phyloP scores from a whole-genome alignment of 371 early-diverging fungal species.

The Mortierella sp. region DNA sequence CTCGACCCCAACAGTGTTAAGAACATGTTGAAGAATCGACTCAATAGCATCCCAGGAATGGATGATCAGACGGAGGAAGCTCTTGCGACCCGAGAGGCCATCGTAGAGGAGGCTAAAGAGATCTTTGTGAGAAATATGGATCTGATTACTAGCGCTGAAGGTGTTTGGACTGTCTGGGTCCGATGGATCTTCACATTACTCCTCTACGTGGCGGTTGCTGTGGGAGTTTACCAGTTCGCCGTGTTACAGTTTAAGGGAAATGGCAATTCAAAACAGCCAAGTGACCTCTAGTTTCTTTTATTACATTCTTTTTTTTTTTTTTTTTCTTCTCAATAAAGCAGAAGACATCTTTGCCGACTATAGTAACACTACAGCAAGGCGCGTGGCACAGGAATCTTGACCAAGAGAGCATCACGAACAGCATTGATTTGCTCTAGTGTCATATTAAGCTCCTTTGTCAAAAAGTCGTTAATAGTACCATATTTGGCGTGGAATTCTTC shows the following conservation, averaged over 20 bases:
- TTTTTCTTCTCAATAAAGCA: not conserved
- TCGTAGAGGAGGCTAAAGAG: slow-evolving; percentile 39
- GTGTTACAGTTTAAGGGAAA: not conserved
- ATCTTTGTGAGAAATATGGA: slow-evolving; percentile 49
- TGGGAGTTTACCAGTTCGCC: slow-evolving; percentile 23
- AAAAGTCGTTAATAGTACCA: slow-evolving; percentile 48
- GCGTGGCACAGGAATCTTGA: slow-evolving; percentile 52
- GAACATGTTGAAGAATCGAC: slow-evolving; percentile 20
- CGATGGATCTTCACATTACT: slow-evolving; percentile 28
- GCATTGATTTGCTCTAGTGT: slow-evolving; percentile 48
- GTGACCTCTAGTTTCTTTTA: not conserved
- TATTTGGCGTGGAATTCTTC: slow-evolving; percentile 51
- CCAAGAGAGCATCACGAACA: slow-evolving; percentile 42
- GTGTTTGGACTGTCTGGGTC: slow-evolving; percentile 37
- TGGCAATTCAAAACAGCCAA: not conserved
- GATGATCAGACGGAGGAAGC: slow-evolving; percentile 15
- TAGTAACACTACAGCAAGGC: slow-evolving; percentile 22
- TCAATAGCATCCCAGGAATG: slow-evolving; percentile 36
- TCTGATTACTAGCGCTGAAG: slow-evolving; percentile 31
- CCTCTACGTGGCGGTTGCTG: slow-evolving; percentile 22
- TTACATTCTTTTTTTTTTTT: not conserved
- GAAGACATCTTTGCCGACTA: too few relatives aligned
- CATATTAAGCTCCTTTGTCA: slow-evolving; percentile 49
- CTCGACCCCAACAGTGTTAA: slow-evolving; percentile 40
- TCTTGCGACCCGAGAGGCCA: slow-evolving; percentile 12